Conservation (phyloP, 345 rosid genomes). For the Eutrema heterophyllum region DNA sequence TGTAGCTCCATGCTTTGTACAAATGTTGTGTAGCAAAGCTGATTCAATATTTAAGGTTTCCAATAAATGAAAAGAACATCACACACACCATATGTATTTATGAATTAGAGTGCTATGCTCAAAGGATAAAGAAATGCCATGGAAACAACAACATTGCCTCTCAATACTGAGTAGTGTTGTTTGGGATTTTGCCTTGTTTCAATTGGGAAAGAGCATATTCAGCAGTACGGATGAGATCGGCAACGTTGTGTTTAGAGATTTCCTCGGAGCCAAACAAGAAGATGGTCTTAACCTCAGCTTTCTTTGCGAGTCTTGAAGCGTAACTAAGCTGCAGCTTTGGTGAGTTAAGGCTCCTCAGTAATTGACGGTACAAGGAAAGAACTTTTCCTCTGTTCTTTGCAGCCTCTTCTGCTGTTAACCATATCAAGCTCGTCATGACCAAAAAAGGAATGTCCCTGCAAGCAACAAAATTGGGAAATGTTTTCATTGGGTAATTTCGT, state of each 20-base stretch:
- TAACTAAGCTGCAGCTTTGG: constrained; percentile 50
- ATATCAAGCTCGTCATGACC: constrained; percentile 37
- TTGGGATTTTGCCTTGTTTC: constrained; percentile 52
- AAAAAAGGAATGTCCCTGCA: background rate
- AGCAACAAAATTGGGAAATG: background rate
- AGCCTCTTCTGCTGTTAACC: constrained; percentile 53
- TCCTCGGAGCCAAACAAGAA: constrained; percentile 54
- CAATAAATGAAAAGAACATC: background rate
- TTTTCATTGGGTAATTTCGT: constrained; percentile 20
- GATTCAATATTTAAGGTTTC: background rate
- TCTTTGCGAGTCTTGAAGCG: constrained; percentile 55
- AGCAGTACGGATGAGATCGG: constrained; percentile 48
- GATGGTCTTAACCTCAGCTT: constrained; percentile 53
- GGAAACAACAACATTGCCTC: background rate
- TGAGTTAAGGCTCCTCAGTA: constrained; percentile 50
- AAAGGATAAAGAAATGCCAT: background rate
- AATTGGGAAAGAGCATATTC: constrained; percentile 47
- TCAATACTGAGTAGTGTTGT: constrained; percentile 31
- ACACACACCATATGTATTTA: background rate
- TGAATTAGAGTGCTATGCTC: background rate
- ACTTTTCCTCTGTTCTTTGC: constrained; percentile 48
- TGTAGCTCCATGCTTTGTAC: no score
- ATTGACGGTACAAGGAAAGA: constrained; percentile 47
- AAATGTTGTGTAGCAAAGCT: background rate
- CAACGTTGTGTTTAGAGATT: constrained; percentile 45